Evolutionary conservation across 768 basidiomycete species (phyloP).

Genomic region (Leucocoprinus sp.): DNA sequence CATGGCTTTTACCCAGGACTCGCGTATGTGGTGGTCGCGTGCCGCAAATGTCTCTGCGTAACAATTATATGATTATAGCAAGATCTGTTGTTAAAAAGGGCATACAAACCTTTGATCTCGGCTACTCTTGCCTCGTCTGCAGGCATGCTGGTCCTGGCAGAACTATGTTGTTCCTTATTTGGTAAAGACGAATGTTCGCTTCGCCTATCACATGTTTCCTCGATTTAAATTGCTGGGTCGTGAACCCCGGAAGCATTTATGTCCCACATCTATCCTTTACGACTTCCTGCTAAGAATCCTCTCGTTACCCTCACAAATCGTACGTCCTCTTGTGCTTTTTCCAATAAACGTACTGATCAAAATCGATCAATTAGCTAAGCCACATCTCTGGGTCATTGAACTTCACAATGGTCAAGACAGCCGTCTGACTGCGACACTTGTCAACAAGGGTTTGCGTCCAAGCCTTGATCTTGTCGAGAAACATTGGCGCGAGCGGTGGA

Average conservation of each 20-base stretch:
- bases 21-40: constrained; percentile 72
- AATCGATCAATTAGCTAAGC: constrained; percentile 41
- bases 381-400: constrained; percentile 68
- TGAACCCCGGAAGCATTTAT: neutral
- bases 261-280: constrained; percentile 1
- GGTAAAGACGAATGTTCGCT: constrained; percentile 6
- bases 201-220: constrained; percentile 4
- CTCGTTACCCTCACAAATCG: constrained; percentile 65
- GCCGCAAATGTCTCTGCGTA: constrained; percentile 49
- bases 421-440: constrained; percentile 50
- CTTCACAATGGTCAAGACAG: constrained; percentile 73
- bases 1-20: constrained; percentile 94
- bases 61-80: neutral
- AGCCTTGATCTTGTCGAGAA: constrained; percentile 67
- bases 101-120: constrained; percentile 41
- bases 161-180: constrained; percentile 20
- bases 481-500: constrained; percentile 56
- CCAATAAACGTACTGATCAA: neutral
- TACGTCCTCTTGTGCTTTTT: constrained; percentile 20
- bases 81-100: no score
- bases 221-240: neutral
- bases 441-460: constrained; percentile 55
- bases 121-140: constrained; percentile 28
- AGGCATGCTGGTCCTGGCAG: constrained; percentile 26
- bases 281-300: constrained; percentile 22